Percentiles rank a stretch among this genome's conserved stretches.
These are phyloP conservation scores for Coemansia sp. DNA, from an alignment of 192 early-diverging fungal genomes.

Conservation along the genomic window DNA sequence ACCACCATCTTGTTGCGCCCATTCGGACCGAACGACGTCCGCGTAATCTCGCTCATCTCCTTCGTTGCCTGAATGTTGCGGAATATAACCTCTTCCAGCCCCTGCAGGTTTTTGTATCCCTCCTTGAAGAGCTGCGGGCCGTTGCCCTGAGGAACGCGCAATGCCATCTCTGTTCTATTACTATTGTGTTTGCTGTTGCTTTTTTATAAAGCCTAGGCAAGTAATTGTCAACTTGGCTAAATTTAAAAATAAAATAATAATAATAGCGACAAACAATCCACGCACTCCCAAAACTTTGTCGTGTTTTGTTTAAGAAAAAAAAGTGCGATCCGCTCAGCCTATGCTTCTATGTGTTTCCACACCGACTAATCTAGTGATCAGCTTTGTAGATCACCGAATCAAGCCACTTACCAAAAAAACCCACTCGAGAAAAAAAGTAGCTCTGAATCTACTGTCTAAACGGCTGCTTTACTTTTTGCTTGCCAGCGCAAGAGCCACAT, in stretches of 20 bases:
- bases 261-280: background rate
- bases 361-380: background rate
- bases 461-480: background rate
- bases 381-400: background rate
- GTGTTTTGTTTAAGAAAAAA: background rate
- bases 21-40: constrained; percentile 96
- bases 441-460: background rate
- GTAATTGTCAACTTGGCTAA: too few species aligned
- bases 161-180: constrained; percentile 64
- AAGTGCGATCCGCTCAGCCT: background rate
- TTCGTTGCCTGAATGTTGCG: constrained; percentile 94
- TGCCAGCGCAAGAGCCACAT: background rate
- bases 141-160: constrained; percentile 84
- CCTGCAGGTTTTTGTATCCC: constrained; percentile 95
- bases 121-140: constrained; percentile 89
- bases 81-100: constrained; percentile 93
- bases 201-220: too few species aligned
- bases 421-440: background rate
- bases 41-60: constrained; percentile 89
- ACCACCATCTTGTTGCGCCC: constrained; percentile 99
- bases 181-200: background rate
- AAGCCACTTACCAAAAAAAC: background rate
- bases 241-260: background rate
- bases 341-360: background rate
- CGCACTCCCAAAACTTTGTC: too few species aligned